These are phyloP conservation scores for Fraxinus albicans DNA, from an alignment of 305 asterid species.

Conservation along the genomic window DNA sequence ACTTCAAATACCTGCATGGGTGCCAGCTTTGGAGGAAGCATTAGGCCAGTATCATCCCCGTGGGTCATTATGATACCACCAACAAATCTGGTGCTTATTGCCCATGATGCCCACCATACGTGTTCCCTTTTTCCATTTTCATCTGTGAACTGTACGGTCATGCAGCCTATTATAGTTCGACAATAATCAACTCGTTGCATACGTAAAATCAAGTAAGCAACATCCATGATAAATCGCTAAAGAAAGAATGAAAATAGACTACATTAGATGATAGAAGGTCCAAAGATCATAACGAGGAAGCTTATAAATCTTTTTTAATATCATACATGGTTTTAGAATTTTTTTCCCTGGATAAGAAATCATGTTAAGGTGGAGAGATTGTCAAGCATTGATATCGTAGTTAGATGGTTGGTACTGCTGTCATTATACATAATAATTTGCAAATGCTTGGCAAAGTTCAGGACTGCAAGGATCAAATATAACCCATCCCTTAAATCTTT, in stretches of 20 bases:
- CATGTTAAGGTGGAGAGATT: slow-evolving; percentile 7
- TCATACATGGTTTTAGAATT: not conserved
- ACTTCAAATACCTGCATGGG: slow-evolving; percentile 68
- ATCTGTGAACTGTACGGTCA: slow-evolving; percentile 68
- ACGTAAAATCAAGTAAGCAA: slow-evolving; percentile 6
- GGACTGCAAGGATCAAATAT: slow-evolving; percentile 3
- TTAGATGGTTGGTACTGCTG: not conserved
- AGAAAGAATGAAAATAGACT: not conserved
- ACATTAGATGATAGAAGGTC: not conserved
- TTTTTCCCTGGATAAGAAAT: slow-evolving; percentile 4
- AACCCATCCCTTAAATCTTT: not conserved
- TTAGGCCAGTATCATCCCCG: slow-evolving; percentile 90
- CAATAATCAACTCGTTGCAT: slow-evolving; percentile 9
- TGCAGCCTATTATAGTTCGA: slow-evolving; percentile 14
- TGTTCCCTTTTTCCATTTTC: slow-evolving; percentile 90
- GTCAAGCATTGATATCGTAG: not conserved
- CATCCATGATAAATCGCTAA: not conserved
- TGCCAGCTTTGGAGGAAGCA: slow-evolving; percentile 94
- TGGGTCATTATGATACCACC: slow-evolving; percentile 98
- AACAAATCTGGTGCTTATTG: slow-evolving; percentile 89
- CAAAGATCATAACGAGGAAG: not conserved
- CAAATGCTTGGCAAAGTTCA: not conserved
- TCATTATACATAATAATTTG: slow-evolving; percentile 15
- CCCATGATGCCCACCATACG: slow-evolving; percentile 99
- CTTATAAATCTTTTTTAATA: not conserved